These are phyloP conservation scores for Malus orientalis DNA, from an alignment of 306 rosid genomes.

Conservation along the genomic window DNA sequence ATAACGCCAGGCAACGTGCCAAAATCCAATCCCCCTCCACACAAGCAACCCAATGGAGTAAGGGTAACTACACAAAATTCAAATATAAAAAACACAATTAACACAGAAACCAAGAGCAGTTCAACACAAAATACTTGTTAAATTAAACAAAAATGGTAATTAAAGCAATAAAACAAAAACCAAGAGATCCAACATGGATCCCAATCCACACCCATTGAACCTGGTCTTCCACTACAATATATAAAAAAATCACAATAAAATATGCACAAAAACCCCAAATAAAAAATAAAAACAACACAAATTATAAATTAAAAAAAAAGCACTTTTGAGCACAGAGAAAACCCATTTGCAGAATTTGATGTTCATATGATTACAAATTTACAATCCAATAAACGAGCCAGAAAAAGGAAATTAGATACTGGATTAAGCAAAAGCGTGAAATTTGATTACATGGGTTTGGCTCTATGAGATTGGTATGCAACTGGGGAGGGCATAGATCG, in stretches of 20 bases:
- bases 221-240: slow-evolving; percentile 32
- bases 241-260: slow-evolving; percentile 18
- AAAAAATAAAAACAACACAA: slow-evolving; percentile 12
- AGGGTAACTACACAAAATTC: slow-evolving; percentile 11
- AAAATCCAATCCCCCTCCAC: slow-evolving; percentile 39
- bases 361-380: slow-evolving; percentile 13
- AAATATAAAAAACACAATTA: slow-evolving; percentile 18
- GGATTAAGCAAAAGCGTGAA: neutral
- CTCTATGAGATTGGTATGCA: slow-evolving; percentile 32
- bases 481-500: slow-evolving; percentile 41
- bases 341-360: slow-evolving; percentile 8
- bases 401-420: neutral
- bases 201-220: slow-evolving; percentile 73
- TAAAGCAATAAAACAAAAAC: slow-evolving; percentile 38
- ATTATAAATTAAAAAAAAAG: slow-evolving; percentile 4
- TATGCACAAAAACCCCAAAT: slow-evolving; percentile 11
- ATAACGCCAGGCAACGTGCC: slow-evolving; percentile 36
- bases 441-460: slow-evolving; percentile 53
- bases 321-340: slow-evolving; percentile 15
- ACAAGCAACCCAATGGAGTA: slow-evolving; percentile 37
- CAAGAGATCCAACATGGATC: slow-evolving; percentile 84
- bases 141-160: slow-evolving; percentile 29
- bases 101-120: slow-evolving; percentile 53
- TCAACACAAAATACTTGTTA: slow-evolving; percentile 26
- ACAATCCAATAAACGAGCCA: slow-evolving; percentile 19